These are phyloP conservation scores for Magnaporthiopsis rhizophila DNA, from an alignment of 2,329 filamentous ascomycete genomes.

Conservation along the genomic window DNA sequence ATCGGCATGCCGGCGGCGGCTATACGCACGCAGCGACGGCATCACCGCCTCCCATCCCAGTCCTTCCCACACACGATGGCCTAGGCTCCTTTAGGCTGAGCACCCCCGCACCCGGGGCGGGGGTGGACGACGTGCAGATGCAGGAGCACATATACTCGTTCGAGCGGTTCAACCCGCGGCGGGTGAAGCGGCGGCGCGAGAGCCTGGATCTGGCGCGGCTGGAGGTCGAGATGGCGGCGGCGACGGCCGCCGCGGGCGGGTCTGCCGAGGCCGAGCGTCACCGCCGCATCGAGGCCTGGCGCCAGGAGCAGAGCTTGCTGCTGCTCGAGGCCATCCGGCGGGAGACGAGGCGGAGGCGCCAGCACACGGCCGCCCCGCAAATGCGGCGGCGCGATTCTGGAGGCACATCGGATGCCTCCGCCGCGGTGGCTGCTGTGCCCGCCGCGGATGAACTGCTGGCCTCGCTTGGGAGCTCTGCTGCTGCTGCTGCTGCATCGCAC, in stretches of 20 bases:
- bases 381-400: neutral
- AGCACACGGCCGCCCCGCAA: slow-evolving; percentile 29
- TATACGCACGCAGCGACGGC: slow-evolving; percentile 15
- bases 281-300: slow-evolving; percentile 83
- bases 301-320: slow-evolving; percentile 79
- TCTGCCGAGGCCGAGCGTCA: slow-evolving; percentile 62
- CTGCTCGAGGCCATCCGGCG: slow-evolving; percentile 83
- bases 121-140: slow-evolving; percentile 43
- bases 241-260: neutral
- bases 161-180: slow-evolving; percentile 72
- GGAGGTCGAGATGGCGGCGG: slow-evolving; percentile 35
- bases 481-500: slow-evolving; percentile 14
- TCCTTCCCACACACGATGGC: slow-evolving; percentile 89
- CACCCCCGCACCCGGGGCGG: neutral
- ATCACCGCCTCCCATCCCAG: slow-evolving; percentile 45
- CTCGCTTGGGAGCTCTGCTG: slow-evolving; percentile 13
- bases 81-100: slow-evolving; percentile 72
- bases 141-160: slow-evolving; percentile 87
- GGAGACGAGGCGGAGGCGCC: slow-evolving; percentile 65
- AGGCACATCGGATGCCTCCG: neutral
- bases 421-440: neutral
- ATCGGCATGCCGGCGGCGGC: neutral
- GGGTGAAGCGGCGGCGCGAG: slow-evolving; percentile 47
- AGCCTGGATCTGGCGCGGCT: slow-evolving; percentile 43
- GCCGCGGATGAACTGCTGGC: slow-evolving; percentile 11